Percentiles rank a stretch among this genome's conserved stretches.
These are phyloP conservation scores for Leptodermis oblonga DNA, from an alignment of 257 asterid genomes.

Conservation along the genomic window DNA sequence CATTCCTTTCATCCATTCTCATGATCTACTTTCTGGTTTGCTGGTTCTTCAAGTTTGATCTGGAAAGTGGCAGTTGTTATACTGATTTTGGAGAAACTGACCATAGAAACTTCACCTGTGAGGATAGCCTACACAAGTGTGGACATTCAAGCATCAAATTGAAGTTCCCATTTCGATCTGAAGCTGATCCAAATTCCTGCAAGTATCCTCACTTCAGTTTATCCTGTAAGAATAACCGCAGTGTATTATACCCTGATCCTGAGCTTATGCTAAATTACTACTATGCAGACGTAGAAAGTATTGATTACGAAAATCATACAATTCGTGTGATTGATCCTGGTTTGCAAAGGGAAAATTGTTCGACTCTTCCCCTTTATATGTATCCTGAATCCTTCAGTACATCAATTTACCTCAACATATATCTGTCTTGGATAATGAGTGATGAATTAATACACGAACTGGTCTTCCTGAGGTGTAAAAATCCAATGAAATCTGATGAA, in stretches of 20 bases:
- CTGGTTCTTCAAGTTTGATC: neutral
- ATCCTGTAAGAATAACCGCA: neutral
- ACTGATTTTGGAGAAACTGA: neutral
- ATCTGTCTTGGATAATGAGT: neutral
- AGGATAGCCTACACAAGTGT: neutral
- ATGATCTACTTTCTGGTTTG: neutral
- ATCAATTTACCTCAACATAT: neutral
- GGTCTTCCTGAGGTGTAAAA: neutral
- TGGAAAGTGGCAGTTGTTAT: neutral
- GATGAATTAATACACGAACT: too few species aligned
- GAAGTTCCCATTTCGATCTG: neutral
- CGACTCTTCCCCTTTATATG: neutral
- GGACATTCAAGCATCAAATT: neutral
- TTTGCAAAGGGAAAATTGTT: conserved; percentile 3
- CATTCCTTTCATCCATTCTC: neutral
- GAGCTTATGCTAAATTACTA: neutral
- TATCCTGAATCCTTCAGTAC: neutral
- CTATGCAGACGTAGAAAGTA: neutral
- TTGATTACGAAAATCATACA: neutral
- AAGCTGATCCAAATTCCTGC: neutral
- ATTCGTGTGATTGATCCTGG: conserved; percentile 2
- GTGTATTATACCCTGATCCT: neutral
- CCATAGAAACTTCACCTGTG: neutral
- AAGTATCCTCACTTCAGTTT: neutral
- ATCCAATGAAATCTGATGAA: neutral